Evolutionary conservation across 208 protist species (phyloP), one percentile per base, ranked within the genome.

Genomic region (Crithidia mellificae): DNA sequence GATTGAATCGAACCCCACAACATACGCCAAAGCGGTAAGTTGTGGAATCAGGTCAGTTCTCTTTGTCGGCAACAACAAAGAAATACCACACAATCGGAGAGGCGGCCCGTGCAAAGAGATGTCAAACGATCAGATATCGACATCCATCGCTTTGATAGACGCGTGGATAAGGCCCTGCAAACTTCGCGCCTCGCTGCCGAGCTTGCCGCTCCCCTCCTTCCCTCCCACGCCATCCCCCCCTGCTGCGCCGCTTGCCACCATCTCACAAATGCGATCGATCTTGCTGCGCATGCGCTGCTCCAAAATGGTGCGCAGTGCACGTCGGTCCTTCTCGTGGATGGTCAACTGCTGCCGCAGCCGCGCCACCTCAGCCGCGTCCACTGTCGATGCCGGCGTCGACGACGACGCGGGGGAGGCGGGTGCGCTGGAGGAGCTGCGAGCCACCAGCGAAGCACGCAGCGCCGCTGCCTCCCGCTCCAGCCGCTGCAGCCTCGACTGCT

Each of bases 291-390:
- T 90, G 30, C 88, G 85, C 43, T 85, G 77, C 67, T 97, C 88
- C 75, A 97, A 73, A n/a, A 97, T 97, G 20, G 80, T 94, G 63
- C 80, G 77, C 17, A 97, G 72, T 6, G 93, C 93, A 9, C 71
- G 72, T 2, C 84, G 72, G 57, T 97, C 93, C 65, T 92, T 94
- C 44, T 79, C 77, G 19, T 94, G 87, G 24, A 76, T 68, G 8
- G 63, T 43, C 7, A 80, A 36, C 36, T 69, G 52, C 41, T 54
- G 55, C 43, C 59, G 55, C 46, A 72, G 55, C 19, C 14, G 24
- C 6, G 29, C 62, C 19, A 66, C 66, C 41, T 64, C 68, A 38
- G 15, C 44, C 19, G 30, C 29, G 36, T 61, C 53, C 30, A 2
- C 14, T 24, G n/a, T n/a, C n/a, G n/a, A n/a, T n/a, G 3, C 51